Base-by-base conservation (phyloP, 2,329 filamentous ascomycete genomes). In the Fusarium clavum region DNA sequence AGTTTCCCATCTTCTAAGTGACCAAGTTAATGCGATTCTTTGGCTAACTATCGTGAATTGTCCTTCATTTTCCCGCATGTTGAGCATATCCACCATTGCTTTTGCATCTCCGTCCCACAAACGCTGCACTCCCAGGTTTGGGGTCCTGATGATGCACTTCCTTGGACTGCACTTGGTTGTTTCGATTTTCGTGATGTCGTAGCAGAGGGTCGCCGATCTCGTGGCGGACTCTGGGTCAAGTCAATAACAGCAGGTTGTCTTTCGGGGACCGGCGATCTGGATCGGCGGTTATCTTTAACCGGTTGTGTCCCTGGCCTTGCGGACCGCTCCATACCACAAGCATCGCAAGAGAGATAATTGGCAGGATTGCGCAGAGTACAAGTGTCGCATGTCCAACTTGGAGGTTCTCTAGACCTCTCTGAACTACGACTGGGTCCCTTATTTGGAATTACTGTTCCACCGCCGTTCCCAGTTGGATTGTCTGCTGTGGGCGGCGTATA, bases 281-380 rank as follows among this genome's bases (percentile, higher is more conserved):
- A 73, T 69, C 67, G 66, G 59, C 66, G 64, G 61, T 70, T 55
- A 55, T 62, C 58, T 57, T 45, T 60, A 41, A 51, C 58, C 58
- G 47, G 69, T 32, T 69, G 56, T 67, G 64, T 55, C 43, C 56
- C 63, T 47, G 60, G 20, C 30, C 34, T 44, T 62, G 22, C 67
- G 44, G 69, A 75, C 56, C 83, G 80, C 73, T 86, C 81, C 12
- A 76, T 77, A 12, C 83, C 84, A 70, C 88, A 91, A 8, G 85
- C 88, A 66, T 88, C 87, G 73, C 88, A 91, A 70, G 79, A 84
- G 27, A 87, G 78, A 66, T 80, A 87, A n/a, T 70, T 78, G 11
- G 77, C 62, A 2, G 84, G 84, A 70, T 91, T 91, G 59, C 84
- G 81, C 24, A 90, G 78, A 1, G 88, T 91, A 73, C 88, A 91